These are phyloP conservation scores for Angomonas deanei DNA, from an alignment of 208 protist species.

Conservation along the genomic window DNA sequence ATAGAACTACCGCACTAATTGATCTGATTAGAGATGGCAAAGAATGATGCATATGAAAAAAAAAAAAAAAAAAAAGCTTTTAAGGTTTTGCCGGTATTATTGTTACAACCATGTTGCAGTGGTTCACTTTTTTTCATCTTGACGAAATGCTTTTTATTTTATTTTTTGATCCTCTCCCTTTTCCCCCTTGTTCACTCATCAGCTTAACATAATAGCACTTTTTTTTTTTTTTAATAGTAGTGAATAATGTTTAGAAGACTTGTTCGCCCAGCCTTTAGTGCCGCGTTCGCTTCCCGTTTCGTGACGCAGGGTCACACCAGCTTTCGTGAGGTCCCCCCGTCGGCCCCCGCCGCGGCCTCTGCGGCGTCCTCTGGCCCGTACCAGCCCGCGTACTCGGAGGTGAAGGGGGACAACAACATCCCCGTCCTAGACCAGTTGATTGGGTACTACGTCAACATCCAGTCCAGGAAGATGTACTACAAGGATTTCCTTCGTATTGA, in stretches of 20 bases:
- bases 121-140: background rate
- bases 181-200: background rate
- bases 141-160: background rate
- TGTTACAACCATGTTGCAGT: background rate
- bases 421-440: conserved; percentile 87
- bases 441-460: conserved; percentile 91
- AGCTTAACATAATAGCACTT: background rate
- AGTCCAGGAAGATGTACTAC: conserved; percentile 93
- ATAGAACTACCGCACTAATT: conserved; percentile 67
- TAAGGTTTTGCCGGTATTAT: background rate
- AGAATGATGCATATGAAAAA: background rate
- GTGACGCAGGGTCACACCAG: conserved; percentile 30
- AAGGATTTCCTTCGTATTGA: conserved; percentile 91
- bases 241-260: conserved; percentile 4
- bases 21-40: conserved; percentile 74
- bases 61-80: background rate
- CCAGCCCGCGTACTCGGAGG: conserved; percentile 73
- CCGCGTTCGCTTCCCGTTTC: background rate
- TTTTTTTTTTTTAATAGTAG: conserved; percentile 7
- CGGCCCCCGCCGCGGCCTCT: conserved; percentile 41
- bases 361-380: conserved; percentile 43
- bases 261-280: conserved; percentile 3
- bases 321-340: conserved; percentile 18
- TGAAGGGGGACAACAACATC: conserved; percentile 45
- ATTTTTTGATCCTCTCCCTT: conserved; percentile 7